Evolutionary conservation across 1,139 yeast species (phyloP).

Genomic region (Hansenula sp.): DNA sequence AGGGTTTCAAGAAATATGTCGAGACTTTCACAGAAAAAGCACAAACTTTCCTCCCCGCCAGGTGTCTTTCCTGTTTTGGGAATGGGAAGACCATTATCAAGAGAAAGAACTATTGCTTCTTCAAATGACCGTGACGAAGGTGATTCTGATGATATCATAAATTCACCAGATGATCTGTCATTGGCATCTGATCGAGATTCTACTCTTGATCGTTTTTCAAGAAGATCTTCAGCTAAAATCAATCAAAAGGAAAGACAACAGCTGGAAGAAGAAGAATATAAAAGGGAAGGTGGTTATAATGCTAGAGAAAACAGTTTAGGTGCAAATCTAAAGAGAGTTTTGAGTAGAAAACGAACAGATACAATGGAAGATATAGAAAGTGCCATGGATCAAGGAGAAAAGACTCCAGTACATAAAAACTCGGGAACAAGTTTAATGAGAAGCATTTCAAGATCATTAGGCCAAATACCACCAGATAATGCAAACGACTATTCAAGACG

Average conservation of each 20-base stretch:
- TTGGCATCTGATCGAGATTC: background rate
- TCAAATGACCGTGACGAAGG: constrained; percentile 8
- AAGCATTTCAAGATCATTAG: constrained; percentile 19
- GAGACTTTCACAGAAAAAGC: constrained; percentile 4
- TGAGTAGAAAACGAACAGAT: constrained; percentile 13
- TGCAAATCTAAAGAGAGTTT: constrained; percentile 26
- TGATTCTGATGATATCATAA: constrained; percentile 7
- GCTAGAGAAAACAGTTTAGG: constrained; percentile 31
- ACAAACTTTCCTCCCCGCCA: constrained; percentile 50
- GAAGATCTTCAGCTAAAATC: background rate
- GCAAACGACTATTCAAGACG: constrained; percentile 25
- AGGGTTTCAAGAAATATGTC: constrained; percentile 6
- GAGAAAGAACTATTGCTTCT: constrained; percentile 47
- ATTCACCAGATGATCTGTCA: constrained; percentile 1
- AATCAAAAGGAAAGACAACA: constrained; percentile 8
- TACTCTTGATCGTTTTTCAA: background rate
- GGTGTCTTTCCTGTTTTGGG: constrained; percentile 78
- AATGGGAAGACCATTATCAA: constrained; percentile 58
- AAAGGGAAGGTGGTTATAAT: constrained; percentile 24
- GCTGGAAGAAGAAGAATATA: constrained; percentile 24
- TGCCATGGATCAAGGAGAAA: background rate
- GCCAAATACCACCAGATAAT: constrained; percentile 18
- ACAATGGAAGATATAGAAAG: constrained; percentile 5
- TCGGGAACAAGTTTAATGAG: constrained; percentile 10
- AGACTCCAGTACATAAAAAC: no score